Evolutionary conservation across 164 flowering plant species (phyloP).

Genomic region (Stephania yunnanensis): DNA sequence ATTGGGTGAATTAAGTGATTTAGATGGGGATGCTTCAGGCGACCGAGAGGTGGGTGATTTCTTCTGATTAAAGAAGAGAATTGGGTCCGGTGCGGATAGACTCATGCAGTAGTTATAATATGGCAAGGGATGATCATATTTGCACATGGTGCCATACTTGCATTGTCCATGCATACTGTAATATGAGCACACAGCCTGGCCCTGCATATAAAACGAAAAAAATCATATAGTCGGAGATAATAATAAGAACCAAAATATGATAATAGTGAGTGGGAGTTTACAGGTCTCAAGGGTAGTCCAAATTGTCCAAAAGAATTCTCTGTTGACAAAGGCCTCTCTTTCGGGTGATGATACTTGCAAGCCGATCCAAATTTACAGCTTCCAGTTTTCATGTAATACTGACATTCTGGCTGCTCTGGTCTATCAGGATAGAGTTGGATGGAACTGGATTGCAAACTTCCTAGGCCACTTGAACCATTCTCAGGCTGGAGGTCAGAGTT

Average conservation of each 20-base stretch:
- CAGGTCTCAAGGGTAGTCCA: conserved; percentile 75
- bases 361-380: conserved; percentile 73
- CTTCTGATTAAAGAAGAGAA: conserved; percentile 8
- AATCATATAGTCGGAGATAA: neutral
- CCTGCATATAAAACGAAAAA: conserved; percentile 31
- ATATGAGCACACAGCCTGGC: conserved; percentile 49
- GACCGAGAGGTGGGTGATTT: conserved; percentile 12
- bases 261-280: conserved; percentile 27
- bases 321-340: conserved; percentile 41
- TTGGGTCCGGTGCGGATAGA: conserved; percentile 13
- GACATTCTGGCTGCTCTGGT: conserved; percentile 81
- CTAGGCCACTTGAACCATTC: conserved; percentile 36
- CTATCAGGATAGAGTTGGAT: conserved; percentile 49
- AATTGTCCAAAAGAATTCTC: conserved; percentile 37
- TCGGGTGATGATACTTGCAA: conserved; percentile 83
- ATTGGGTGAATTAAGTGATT: conserved; percentile 13
- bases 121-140: conserved; percentile 23
- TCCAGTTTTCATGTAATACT: conserved; percentile 70
- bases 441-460: conserved; percentile 20
- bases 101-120: conserved; percentile 13
- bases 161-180: conserved; percentile 50
- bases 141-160: conserved; percentile 20
- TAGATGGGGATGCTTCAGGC: conserved; percentile 24
- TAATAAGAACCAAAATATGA: neutral
- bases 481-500: conserved; percentile 35